Evolutionary conservation across 441 rosid genomes (phyloP), one percentile per base, ranked within the genome.

Genomic region (Pelargonium citronellum): DNA sequence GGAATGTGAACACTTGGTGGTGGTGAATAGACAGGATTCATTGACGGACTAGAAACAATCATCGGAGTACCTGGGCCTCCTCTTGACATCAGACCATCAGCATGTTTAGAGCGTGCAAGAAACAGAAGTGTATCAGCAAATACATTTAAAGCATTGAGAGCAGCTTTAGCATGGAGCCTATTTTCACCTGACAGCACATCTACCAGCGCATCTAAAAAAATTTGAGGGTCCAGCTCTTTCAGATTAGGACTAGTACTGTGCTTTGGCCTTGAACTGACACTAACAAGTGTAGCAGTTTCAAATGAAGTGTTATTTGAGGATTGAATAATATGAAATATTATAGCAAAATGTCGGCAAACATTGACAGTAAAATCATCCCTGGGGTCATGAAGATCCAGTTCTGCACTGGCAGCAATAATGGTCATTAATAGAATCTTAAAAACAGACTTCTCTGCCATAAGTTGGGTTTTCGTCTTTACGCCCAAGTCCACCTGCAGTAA

Each of bases 1-100:
- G 96, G 98, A 75, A 95, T 85, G 20, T 85, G 86, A 71, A 91
- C 88, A 77, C 96, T 95, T 66, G 96, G 88, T 17, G 96, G 92
- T 62, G 99, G 95, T 55, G 98, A 91, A 84, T 87, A 91, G 69
- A 95, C 96, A 58, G 99, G 97, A 86, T 88, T 88, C 88, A 89
- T 91, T 71, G 99, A 95, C 75, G 99, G 99, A 77, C 99, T 95
- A 69, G 99, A 95, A 76, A 90, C 98, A 76, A 86, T 92, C 97
- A 95, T 92, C 15, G 97, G 94, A 24, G 98, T 89, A 69, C 81
- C 85, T 8, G 91, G 93, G 75, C 95, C 98, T 37, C 41, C 41
- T 83, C 92, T 86, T 53, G 98, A 83, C 85, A 85, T 86, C 81
- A 85, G 75, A 10, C 79, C 81, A 78, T 91, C 96, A 75, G 90